Evolutionary conservation across 2,329 filamentous ascomycete species (phyloP).

Genomic region (Nemania sp.): DNA sequence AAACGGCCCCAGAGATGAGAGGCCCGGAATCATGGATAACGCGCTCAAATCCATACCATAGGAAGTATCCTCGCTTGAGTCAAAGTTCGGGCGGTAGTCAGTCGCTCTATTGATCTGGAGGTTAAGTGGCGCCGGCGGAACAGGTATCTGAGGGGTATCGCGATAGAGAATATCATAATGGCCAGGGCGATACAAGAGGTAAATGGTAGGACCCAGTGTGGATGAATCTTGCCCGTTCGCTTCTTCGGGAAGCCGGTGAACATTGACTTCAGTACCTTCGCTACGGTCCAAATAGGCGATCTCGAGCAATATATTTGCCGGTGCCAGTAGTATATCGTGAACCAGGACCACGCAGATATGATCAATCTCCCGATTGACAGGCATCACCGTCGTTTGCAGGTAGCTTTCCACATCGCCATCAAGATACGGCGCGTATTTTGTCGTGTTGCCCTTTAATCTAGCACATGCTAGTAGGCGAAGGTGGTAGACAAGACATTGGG

Average conservation of each 20-base stretch:
- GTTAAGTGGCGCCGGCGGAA: slow-evolving; percentile 42
- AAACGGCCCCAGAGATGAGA: slow-evolving; percentile 49
- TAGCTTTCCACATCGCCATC: slow-evolving; percentile 68
- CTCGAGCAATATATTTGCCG: slow-evolving; percentile 82
- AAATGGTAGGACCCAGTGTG: slow-evolving; percentile 63
- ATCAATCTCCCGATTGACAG: slow-evolving; percentile 86
- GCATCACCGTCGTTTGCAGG: slow-evolving; percentile 77
- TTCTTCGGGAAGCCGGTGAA: slow-evolving; percentile 72
- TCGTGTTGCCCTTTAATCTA: slow-evolving; percentile 81
- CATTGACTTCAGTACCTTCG: slow-evolving; percentile 79
- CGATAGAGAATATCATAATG: slow-evolving; percentile 95
- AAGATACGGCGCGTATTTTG: slow-evolving; percentile 79
- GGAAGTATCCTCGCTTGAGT: slow-evolving; percentile 56
- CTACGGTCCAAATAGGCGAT: slow-evolving; percentile 93
- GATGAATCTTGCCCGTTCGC: slow-evolving; percentile 59
- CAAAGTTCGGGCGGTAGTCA: slow-evolving; percentile 57
- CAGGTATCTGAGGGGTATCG: slow-evolving; percentile 47
- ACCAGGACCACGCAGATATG: slow-evolving; percentile 85
- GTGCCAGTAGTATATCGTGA: slow-evolving; percentile 82
- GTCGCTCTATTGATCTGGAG: slow-evolving; percentile 67
- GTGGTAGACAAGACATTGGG: slow-evolving; percentile 87
- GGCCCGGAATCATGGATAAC: slow-evolving; percentile 62
- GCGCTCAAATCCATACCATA: slow-evolving; percentile 58
- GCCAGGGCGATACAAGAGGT: slow-evolving; percentile 75
- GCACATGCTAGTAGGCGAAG: slow-evolving; percentile 84